Conservation (phyloP, 164 flowering plant genomes). For the Echeveria elegans region DNA sequence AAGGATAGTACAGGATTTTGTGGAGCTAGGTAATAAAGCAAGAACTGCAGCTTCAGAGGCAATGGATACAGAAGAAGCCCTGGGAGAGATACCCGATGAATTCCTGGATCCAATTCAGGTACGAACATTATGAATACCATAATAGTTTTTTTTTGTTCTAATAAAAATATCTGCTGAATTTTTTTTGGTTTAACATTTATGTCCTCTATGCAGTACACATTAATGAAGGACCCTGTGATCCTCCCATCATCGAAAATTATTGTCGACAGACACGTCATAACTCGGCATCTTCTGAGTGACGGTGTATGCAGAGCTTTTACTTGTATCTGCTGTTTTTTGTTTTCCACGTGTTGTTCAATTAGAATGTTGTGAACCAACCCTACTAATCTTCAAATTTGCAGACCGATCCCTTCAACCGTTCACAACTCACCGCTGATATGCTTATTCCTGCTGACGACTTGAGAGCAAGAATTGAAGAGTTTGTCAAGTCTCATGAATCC, state of each 20-base stretch:
- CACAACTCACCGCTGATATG: slow-evolving; percentile 89
- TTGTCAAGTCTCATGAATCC: slow-evolving; percentile 29
- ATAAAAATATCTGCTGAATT: background rate
- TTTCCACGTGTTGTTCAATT: background rate
- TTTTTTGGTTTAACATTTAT: background rate
- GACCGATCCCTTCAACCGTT: slow-evolving; percentile 97
- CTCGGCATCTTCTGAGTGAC: slow-evolving; percentile 95
- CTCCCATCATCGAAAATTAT: slow-evolving; percentile 87
- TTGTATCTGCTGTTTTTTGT: background rate
- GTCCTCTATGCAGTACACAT: slow-evolving; percentile 58
- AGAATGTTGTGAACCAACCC: background rate
- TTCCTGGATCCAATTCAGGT: slow-evolving; percentile 99
- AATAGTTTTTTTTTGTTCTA: background rate
- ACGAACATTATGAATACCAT: slow-evolving; percentile 8
- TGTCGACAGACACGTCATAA: slow-evolving; percentile 87
- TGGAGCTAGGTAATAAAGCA: slow-evolving; percentile 77
- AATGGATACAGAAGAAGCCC: slow-evolving; percentile 81
- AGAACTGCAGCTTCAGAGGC: slow-evolving; percentile 85
- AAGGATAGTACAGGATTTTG: slow-evolving; percentile 69
- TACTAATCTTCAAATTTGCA: slow-evolving; percentile 21
- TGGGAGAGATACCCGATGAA: slow-evolving; percentile 97
- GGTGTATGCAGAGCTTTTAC: slow-evolving; percentile 27
- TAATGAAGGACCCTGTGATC: slow-evolving; percentile 96
- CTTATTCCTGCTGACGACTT: slow-evolving; percentile 67
- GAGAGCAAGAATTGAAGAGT: slow-evolving; percentile 75